Evolutionary conservation across 2,329 filamentous ascomycete species (phyloP).

Genomic region (Scopulariopsis brevicaulis): DNA sequence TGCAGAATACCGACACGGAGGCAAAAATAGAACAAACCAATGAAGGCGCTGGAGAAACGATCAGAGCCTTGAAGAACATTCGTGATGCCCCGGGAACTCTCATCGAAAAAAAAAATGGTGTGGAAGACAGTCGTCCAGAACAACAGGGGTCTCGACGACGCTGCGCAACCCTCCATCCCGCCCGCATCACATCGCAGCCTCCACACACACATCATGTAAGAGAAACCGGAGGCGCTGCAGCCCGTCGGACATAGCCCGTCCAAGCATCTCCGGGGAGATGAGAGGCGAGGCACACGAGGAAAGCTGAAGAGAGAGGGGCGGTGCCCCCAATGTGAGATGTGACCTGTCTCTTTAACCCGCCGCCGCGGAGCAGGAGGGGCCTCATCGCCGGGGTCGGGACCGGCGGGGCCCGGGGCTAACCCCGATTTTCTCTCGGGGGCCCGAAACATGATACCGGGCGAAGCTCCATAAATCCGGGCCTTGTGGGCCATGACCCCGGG

Average conservation of each 20-base stretch:
- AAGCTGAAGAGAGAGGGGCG: neutral
- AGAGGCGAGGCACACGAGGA: neutral
- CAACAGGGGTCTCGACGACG: neutral
- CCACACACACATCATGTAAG: neutral
- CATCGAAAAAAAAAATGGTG: no score
- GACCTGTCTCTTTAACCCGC: neutral
- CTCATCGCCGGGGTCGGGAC: neutral
- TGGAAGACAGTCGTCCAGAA: neutral
- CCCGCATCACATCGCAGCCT: neutral
- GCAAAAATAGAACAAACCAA: no score
- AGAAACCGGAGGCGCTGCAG: neutral
- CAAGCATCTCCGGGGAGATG: no score
- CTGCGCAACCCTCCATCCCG: neutral
- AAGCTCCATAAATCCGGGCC: no score
- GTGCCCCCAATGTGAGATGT: neutral
- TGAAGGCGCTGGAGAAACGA: no score
- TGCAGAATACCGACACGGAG: neutral
- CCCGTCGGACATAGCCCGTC: neutral
- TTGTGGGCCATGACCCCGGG: no score
- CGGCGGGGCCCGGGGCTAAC: neutral
- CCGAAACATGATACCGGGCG: no score
- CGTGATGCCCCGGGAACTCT: no score
- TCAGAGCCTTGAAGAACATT: no score
- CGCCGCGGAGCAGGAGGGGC: neutral
- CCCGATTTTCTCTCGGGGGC: no score